Base-by-base conservation (phyloP, 805 yeast species). In the Candida nemodendra region DNA sequence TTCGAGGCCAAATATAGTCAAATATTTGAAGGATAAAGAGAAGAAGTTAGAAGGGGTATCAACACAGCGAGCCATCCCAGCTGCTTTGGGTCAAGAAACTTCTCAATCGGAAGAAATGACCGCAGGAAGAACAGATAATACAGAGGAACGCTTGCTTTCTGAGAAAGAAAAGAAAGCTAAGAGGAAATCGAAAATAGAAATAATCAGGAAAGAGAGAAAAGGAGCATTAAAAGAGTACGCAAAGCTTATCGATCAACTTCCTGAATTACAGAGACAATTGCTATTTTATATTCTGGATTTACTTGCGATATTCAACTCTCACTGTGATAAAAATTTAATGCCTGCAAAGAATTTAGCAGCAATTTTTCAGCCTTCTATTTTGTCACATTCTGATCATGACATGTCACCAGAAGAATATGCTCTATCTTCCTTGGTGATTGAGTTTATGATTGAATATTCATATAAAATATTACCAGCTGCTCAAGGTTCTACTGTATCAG, bases 291-390 rank as follows among this genome's bases (percentile, higher is more conserved):
- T 93, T 16, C 65, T 93, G 45, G 99, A 93, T 61, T 67, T 93
- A 47, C 69, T 93, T 41, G 83, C 95, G 11, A 76, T 89, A 65
- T 95, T 93, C 53, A 84, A 89, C 29, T 78, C 83, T 42, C 81
- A 84, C 53, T 74, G 95, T 12, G 76, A 75, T 34, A 77, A 77
- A 42, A 93, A 90, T 59, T 68, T 87, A 47, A 93, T 93, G 99
- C 80, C 96, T 2, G 86, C 95, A 1, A 77, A 88, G 51, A 93
- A 93, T 58, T 68, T 93, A 47, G 95, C 98, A 1, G 96, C 98
- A 2, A 86, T 93, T 40, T 93, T 93, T 66, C 99, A 93, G 65
- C 98, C 99, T 3, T 85, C 96, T n/a, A 79, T 93, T 13, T 68
- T 93, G 36, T 84, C 95, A 8, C 98, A 91, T 60, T 95, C 96